These are phyloP conservation scores for Tilletia indica DNA, from an alignment of 1,284 basidiomycete species.

Conservation along the genomic window DNA sequence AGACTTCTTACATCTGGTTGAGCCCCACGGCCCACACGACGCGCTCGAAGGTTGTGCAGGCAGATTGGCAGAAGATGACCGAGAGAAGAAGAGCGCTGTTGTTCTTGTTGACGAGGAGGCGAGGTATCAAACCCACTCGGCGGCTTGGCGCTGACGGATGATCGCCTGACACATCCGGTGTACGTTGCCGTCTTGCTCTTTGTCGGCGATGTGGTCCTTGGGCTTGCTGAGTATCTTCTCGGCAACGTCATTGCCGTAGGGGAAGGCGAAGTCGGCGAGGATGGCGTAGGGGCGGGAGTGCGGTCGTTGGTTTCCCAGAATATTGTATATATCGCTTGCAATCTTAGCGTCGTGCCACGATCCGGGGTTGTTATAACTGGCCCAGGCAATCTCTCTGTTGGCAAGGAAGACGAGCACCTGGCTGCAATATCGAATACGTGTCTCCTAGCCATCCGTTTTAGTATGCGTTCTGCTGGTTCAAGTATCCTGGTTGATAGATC, in stretches of 20 bases:
- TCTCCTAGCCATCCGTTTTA: too few relatives aligned
- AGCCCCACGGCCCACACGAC: too few relatives aligned
- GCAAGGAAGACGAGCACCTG: background rate
- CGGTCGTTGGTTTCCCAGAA: background rate
- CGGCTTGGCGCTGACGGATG: too few relatives aligned
- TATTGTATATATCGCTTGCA: background rate
- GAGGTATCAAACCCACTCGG: too few relatives aligned
- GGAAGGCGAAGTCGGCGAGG: background rate
- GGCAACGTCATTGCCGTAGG: background rate
- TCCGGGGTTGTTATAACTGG: background rate
- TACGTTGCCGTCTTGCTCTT: background rate
- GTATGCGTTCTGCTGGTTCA: background rate
- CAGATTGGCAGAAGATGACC: too few relatives aligned
- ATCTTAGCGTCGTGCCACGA: background rate
- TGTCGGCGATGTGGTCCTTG: background rate
- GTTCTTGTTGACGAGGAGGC: too few relatives aligned
- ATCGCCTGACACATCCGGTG: background rate
- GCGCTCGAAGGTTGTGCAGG: too few relatives aligned
- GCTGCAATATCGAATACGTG: background rate
- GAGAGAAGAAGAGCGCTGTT: too few relatives aligned
- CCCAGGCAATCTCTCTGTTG: background rate
- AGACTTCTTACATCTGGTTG: too few relatives aligned
- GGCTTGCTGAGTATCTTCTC: background rate
- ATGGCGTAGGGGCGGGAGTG: background rate
- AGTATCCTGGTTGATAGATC: background rate